A percentile compares a stretch with the other conserved stretches of the same genome.
Evolutionary conservation across 192 early-diverging fungal species (phyloP).

Genomic region (Coemansia guatemalensis): DNA sequence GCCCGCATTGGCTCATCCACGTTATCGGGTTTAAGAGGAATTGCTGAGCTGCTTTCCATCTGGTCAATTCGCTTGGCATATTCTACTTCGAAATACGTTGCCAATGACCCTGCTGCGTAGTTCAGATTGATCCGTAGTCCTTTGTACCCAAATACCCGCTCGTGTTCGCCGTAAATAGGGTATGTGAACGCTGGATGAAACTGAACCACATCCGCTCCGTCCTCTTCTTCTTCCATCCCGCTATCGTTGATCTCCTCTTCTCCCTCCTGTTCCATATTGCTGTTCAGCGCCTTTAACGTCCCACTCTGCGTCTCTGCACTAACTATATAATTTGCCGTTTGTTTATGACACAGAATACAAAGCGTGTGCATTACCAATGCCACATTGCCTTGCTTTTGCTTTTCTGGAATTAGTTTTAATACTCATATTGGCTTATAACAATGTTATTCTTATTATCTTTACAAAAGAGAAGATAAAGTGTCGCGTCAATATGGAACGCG

Average conservation of each 20-base stretch:
- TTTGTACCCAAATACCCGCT: conserved; percentile 90
- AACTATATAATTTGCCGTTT: conserved; percentile 14
- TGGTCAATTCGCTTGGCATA: conserved; percentile 66
- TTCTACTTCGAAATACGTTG: conserved; percentile 63
- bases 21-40: conserved; percentile 62
- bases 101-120: conserved; percentile 78
- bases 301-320: conserved; percentile 33
- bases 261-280: conserved; percentile 38
- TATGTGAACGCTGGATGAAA: conserved; percentile 89
- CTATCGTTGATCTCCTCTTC: conserved; percentile 14
- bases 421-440: too few relatives aligned
- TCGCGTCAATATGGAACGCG: neutral
- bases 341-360: neutral
- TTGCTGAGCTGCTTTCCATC: conserved; percentile 30
- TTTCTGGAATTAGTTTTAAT: neutral
- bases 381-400: neutral
- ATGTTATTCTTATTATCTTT: too few relatives aligned
- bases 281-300: conserved; percentile 29
- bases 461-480: too few relatives aligned
- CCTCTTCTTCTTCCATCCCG: conserved; percentile 21
- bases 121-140: conserved; percentile 71
- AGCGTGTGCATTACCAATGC: neutral
- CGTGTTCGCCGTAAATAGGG: conserved; percentile 84
- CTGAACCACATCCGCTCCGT: conserved; percentile 44
- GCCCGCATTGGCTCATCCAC: conserved; percentile 58